Evolutionary conservation across 2,329 filamentous ascomycete species (phyloP).

Genomic region (Botrytis medusae): DNA sequence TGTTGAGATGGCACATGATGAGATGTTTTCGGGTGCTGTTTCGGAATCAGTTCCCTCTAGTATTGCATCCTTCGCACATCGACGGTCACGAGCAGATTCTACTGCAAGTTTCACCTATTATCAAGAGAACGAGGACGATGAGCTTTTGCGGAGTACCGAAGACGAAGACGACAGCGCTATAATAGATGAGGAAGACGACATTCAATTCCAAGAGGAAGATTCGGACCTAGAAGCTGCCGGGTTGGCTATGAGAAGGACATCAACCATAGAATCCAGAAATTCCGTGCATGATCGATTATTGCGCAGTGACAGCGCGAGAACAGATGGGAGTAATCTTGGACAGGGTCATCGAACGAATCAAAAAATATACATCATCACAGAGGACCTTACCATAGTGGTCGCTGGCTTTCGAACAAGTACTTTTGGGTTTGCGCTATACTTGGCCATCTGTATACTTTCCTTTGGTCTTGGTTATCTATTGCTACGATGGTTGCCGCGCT

Average conservation of each 20-base stretch:
- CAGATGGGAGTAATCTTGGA: conserved; percentile 62
- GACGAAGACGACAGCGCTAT: conserved; percentile 43
- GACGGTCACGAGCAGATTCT: conserved; percentile 77
- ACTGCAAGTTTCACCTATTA: conserved; percentile 89
- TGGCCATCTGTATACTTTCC: conserved; percentile 68
- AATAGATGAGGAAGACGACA: conserved; percentile 43
- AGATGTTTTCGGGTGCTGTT: conserved; percentile 91
- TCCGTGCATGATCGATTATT: conserved; percentile 66
- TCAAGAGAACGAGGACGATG: conserved; percentile 64
- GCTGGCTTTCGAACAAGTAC: conserved; percentile 83
- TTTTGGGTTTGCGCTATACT: conserved; percentile 67
- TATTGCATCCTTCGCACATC: conserved; percentile 86
- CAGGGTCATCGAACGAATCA: conserved; percentile 70
- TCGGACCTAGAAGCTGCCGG: conserved; percentile 41
- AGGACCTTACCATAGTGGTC: conserved; percentile 91
- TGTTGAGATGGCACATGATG: conserved; percentile 98
- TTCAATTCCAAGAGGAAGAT: conserved; percentile 38
- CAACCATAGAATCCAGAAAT: conserved; percentile 58
- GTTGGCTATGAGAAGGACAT: conserved; percentile 54
- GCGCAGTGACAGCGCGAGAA: conserved; percentile 68
- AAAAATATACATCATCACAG: conserved; percentile 89
- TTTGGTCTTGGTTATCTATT: conserved; percentile 79
- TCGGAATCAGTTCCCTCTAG: conserved; percentile 96
- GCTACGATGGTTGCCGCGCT: conserved; percentile 85
- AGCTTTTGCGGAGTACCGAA: conserved; percentile 38